A percentile compares a stretch with the other conserved stretches of the same genome.
Conservation (phyloP, 306 rosid genomes). For the Urtica urens region DNA sequence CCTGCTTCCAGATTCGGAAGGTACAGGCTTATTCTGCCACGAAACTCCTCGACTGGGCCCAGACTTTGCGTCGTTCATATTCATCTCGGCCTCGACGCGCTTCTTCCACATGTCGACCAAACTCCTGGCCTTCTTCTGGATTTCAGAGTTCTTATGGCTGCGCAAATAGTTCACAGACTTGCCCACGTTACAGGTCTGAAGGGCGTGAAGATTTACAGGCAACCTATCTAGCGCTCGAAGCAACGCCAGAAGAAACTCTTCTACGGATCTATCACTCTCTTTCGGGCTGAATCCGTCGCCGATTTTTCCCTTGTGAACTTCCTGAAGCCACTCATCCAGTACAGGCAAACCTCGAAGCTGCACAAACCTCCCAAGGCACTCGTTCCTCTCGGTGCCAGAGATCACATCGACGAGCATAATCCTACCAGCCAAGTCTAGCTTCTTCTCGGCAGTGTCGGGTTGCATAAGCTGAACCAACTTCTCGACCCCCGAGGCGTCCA, state of each 20-base stretch:
- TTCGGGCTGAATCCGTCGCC: slow-evolving; percentile 46
- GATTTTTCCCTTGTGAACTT: slow-evolving; percentile 65
- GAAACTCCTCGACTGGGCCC: slow-evolving; percentile 43
- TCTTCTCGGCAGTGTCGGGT: slow-evolving; percentile 51
- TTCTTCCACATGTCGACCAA: slow-evolving; percentile 87
- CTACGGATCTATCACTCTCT: slow-evolving; percentile 55
- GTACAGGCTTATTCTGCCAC: slow-evolving; percentile 41
- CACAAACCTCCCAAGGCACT: slow-evolving; percentile 62
- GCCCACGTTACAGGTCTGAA: slow-evolving; percentile 56
- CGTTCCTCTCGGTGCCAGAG: slow-evolving; percentile 56
- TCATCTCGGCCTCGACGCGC: slow-evolving; percentile 90
- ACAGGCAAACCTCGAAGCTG: slow-evolving; percentile 67
- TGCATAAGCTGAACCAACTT: slow-evolving; percentile 68
- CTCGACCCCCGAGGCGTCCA: slow-evolving; percentile 60
- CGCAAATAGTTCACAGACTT: slow-evolving; percentile 85
- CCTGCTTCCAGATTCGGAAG: slow-evolving; percentile 50
- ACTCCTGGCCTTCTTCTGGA: slow-evolving; percentile 69
- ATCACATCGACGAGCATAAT: slow-evolving; percentile 66
- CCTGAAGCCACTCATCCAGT: slow-evolving; percentile 89
- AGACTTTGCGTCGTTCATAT: slow-evolving; percentile 53
- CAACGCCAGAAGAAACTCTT: slow-evolving; percentile 71
- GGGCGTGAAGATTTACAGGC: slow-evolving; percentile 70
- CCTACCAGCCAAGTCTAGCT: slow-evolving; percentile 61
- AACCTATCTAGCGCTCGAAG: slow-evolving; percentile 73
- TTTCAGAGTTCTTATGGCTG: slow-evolving; percentile 54